These are phyloP conservation scores for Thielaviopsis euricoi DNA, from an alignment of 2,329 filamentous ascomycete genomes.

Conservation along the genomic window DNA sequence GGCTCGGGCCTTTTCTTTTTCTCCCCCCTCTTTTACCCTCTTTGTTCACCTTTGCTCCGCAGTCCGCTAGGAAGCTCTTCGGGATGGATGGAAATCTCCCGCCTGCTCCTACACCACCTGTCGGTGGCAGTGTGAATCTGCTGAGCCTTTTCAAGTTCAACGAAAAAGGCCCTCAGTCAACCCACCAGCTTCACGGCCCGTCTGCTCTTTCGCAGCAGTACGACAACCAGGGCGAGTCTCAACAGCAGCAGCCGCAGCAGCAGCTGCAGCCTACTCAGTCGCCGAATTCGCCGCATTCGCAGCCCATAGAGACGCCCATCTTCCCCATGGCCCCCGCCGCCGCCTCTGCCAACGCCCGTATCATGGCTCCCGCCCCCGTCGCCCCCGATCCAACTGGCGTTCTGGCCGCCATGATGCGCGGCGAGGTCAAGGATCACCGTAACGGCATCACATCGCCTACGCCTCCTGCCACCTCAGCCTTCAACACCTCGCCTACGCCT, in stretches of 20 bases:
- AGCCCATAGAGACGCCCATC: constrained; percentile 16
- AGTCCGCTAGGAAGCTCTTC: background rate
- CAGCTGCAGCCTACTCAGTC: constrained; percentile 13
- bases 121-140: constrained; percentile 28
- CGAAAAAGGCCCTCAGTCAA: constrained; percentile 19
- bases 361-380: constrained; percentile 40
- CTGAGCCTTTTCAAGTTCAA: constrained; percentile 48
- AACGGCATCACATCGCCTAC: constrained; percentile 16
- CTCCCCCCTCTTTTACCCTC: background rate
- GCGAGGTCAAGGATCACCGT: constrained; percentile 24
- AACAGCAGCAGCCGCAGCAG: constrained; percentile 15
- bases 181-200: constrained; percentile 16
- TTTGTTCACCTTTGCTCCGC: background rate
- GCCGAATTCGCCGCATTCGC: constrained; percentile 13
- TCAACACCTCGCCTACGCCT: constrained; percentile 35
- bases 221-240: constrained; percentile 16
- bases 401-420: constrained; percentile 44
- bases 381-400: constrained; percentile 40
- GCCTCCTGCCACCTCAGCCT: constrained; percentile 23
- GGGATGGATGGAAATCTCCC: constrained; percentile 22
- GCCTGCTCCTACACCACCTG: constrained; percentile 33
- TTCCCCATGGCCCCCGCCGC: constrained; percentile 17
- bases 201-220: constrained; percentile 18
- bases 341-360: constrained; percentile 20
- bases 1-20: constrained; percentile 3